phyloP scores from a whole-genome alignment of 2,329 filamentous ascomycete genomes.

The Ceratocystis cubensis region DNA sequence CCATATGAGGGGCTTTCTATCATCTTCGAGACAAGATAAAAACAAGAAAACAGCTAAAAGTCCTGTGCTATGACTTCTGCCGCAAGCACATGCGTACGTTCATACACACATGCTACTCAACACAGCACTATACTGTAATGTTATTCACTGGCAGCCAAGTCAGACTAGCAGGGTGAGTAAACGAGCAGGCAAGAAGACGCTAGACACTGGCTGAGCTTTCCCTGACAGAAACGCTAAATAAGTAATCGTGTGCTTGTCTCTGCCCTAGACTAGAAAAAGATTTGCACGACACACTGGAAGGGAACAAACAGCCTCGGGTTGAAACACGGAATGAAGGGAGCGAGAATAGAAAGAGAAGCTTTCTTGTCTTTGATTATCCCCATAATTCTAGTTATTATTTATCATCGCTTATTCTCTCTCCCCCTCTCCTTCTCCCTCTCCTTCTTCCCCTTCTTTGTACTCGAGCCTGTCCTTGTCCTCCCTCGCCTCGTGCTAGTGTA shows the following conservation, averaged over 20 bases:
- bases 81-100: neutral
- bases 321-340: neutral
- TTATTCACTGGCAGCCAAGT: neutral
- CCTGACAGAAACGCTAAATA: neutral
- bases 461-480: neutral
- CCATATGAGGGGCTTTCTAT: neutral
- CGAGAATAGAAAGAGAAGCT: neutral
- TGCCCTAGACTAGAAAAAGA: neutral
- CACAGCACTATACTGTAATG: neutral
- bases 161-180: too few relatives aligned
- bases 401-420: neutral
- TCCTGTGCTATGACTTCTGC: neutral
- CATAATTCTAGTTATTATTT: neutral
- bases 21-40: neutral
- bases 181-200: neutral
- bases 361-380: neutral
- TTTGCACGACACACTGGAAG: neutral
- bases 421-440: neutral
- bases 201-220: neutral
- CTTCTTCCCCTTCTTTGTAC: neutral
- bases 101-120: neutral
- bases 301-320: neutral
- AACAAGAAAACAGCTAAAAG: neutral
- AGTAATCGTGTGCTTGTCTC: neutral
- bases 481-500: constrained; percentile 1